phyloP scores from a whole-genome alignment of 1,284 basidiomycete genomes.

The Sanghuangporus sanghuang region DNA sequence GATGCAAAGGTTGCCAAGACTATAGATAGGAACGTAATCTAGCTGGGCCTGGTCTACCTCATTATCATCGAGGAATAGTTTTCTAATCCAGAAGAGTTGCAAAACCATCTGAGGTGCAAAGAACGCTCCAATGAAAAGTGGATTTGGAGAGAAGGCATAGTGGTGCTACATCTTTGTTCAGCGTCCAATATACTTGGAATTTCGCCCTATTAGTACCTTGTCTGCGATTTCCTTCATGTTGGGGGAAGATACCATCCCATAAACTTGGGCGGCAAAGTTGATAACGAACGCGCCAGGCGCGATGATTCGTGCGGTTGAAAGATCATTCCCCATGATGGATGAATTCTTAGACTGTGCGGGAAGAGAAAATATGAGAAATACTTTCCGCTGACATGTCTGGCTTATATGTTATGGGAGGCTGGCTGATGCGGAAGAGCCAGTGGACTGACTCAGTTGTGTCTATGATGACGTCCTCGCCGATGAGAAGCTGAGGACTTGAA shows the following conservation, averaged over 20 bases:
- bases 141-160: constrained; percentile 32
- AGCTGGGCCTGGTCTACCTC: constrained; percentile 23
- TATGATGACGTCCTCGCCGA: too few species aligned
- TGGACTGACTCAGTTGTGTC: too few species aligned
- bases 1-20: constrained; percentile 31
- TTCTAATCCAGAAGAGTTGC: constrained; percentile 29
- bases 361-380: not conserved
- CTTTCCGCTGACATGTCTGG: not conserved
- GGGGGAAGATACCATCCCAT: constrained; percentile 29
- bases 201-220: constrained; percentile 20
- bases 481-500: not conserved
- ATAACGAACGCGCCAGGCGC: constrained; percentile 28
- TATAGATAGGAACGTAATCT: constrained; percentile 29
- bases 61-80: constrained; percentile 23
- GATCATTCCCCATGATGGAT: constrained; percentile 25
- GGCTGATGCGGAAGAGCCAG: too few species aligned
- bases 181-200: not conserved
- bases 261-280: constrained; percentile 29
- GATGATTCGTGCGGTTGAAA: constrained; percentile 26
- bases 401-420: not conserved
- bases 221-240: constrained; percentile 34
- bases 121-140: constrained; percentile 31
- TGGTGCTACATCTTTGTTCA: constrained; percentile 26
- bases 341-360: not conserved
- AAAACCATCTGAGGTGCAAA: constrained; percentile 29